These are phyloP conservation scores for Lentinula sp. DNA, from an alignment of 768 basidiomycete genomes.

Conservation along the genomic window DNA sequence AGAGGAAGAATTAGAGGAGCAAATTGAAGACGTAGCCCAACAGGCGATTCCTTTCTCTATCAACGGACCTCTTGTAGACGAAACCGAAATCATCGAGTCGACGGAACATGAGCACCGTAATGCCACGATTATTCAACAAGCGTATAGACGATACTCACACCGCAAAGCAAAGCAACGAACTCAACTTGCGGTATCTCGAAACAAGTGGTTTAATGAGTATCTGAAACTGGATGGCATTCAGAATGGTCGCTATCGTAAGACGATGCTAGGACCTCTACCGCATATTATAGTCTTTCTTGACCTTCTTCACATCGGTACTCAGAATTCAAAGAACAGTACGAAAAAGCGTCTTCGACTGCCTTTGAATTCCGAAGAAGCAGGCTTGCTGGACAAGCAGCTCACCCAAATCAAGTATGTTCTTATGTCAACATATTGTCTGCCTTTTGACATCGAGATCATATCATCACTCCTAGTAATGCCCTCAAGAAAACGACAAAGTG, in stretches of 20 bases:
- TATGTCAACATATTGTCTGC: not conserved
- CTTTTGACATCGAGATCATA: not conserved
- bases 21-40: conserved; percentile 7
- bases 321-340: not conserved
- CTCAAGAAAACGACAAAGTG: not conserved
- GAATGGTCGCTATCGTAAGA: conserved; percentile 3
- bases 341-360: not conserved
- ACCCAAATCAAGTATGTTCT: not conserved
- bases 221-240: not conserved
- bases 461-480: not conserved
- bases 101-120: conserved; percentile 20
- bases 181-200: conserved; percentile 9
- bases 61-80: conserved; percentile 10
- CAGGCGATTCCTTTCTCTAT: not conserved
- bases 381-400: not conserved
- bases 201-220: conserved; percentile 1
- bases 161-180: conserved; percentile 8
- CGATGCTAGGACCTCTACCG: conserved; percentile 8
- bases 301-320: not conserved
- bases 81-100: conserved; percentile 12
- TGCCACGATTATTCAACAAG: conserved; percentile 16
- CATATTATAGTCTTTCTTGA: conserved; percentile 3
- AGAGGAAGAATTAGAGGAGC: conserved; percentile 9
- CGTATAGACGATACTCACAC: conserved; percentile 8
- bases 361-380: not conserved